These are phyloP conservation scores for Yamadazyma insecticola DNA, from an alignment of 805 yeast genomes.

Conservation along the genomic window DNA sequence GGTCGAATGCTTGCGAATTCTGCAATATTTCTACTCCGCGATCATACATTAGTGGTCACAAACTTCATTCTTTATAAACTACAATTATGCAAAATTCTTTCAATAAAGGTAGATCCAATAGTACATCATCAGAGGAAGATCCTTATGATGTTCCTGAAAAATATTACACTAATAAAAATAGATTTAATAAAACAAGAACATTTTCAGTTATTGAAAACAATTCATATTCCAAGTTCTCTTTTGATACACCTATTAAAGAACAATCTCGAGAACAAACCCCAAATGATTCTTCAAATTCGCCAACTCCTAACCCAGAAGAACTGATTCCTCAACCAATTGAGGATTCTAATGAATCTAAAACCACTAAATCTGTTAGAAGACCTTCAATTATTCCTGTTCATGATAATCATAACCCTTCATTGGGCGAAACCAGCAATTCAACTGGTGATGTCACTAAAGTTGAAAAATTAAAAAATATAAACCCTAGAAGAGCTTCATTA, in stretches of 20 bases:
- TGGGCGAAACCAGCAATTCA: slow-evolving; percentile 9
- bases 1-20: too few species aligned
- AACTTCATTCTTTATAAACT: slow-evolving; percentile 1
- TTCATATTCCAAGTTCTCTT: slow-evolving; percentile 4
- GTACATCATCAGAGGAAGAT: slow-evolving; percentile 46
- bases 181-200: slow-evolving; percentile 53
- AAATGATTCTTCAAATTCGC: slow-evolving; percentile 1
- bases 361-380: slow-evolving; percentile 8
- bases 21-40: too few species aligned
- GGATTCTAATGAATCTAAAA: neutral
- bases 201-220: slow-evolving; percentile 38
- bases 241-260: slow-evolving; percentile 5
- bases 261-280: slow-evolving; percentile 8
- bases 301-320: slow-evolving; percentile 6
- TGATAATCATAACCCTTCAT: slow-evolving; percentile 17
- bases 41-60: too few species aligned
- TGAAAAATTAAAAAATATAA: slow-evolving; percentile 9
- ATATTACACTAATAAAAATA: slow-evolving; percentile 45
- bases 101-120: slow-evolving; percentile 28
- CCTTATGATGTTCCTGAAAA: slow-evolving; percentile 67
- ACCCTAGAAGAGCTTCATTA: slow-evolving; percentile 26
- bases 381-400: slow-evolving; percentile 30
- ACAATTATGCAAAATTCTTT: slow-evolving; percentile 7
- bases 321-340: slow-evolving; percentile 1
- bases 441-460: slow-evolving; percentile 8